These are phyloP conservation scores for Alternaria triticimaculans DNA, from an alignment of 2,329 filamentous ascomycete species.

Conservation along the genomic window DNA sequence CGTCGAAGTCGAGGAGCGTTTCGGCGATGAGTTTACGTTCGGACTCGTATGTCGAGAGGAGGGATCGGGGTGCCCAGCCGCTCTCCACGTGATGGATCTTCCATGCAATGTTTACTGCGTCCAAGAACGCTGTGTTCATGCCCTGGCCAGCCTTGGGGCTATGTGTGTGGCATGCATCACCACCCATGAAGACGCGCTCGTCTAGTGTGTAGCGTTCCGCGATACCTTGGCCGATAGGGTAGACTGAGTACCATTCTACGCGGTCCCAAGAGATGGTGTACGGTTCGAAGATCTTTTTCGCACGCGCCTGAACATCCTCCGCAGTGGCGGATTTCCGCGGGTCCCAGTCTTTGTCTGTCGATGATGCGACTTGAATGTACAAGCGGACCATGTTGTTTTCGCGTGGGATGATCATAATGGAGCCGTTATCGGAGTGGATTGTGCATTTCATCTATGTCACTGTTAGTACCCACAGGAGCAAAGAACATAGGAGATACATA, in stretches of 20 bases:
- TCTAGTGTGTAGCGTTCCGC: slow-evolving; percentile 70
- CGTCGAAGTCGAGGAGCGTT: slow-evolving; percentile 83
- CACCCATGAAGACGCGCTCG: slow-evolving; percentile 70
- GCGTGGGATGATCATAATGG: slow-evolving; percentile 68
- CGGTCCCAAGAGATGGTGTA: slow-evolving; percentile 69
- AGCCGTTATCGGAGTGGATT: slow-evolving; percentile 69
- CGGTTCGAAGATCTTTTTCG: slow-evolving; percentile 65
- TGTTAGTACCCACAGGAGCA: slow-evolving; percentile 10
- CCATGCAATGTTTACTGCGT: slow-evolving; percentile 89
- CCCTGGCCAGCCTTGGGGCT: slow-evolving; percentile 69
- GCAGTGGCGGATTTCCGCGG: slow-evolving; percentile 66
- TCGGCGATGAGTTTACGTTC: slow-evolving; percentile 88
- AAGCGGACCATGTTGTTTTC: slow-evolving; percentile 63
- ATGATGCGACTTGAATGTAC: slow-evolving; percentile 67
- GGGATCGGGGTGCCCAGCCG: slow-evolving; percentile 76
- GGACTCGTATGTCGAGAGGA: slow-evolving; percentile 84
- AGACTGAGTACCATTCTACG: slow-evolving; percentile 71
- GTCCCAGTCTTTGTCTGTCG: slow-evolving; percentile 66
- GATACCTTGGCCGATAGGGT: slow-evolving; percentile 70
- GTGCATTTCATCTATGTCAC: slow-evolving; percentile 66
- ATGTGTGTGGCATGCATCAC: slow-evolving; percentile 70
- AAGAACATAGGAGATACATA: slow-evolving; percentile 26
- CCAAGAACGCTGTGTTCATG: slow-evolving; percentile 67
- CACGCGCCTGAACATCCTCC: slow-evolving; percentile 64
- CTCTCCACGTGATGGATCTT: slow-evolving; percentile 91